Conservation (phyloP, 768 basidiomycete species). For the Dacryopinax primogenitus region DNA sequence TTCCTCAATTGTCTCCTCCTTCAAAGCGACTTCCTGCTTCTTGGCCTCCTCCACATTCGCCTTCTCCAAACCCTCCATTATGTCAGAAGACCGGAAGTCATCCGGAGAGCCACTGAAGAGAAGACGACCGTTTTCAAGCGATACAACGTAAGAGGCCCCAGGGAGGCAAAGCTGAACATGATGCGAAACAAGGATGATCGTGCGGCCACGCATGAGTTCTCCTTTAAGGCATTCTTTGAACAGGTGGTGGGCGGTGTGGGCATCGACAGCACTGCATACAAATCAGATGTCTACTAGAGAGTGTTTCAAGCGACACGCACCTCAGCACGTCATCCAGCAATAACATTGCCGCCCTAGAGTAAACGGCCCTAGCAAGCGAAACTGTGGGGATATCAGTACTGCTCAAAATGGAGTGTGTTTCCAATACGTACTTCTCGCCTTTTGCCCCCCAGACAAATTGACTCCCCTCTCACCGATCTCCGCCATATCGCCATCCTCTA, state of each 20-base stretch:
- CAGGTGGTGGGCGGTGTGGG: slow-evolving; percentile 70
- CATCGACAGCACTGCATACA: slow-evolving; percentile 50
- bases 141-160: slow-evolving; percentile 68
- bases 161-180: slow-evolving; percentile 80
- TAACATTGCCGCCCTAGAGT: slow-evolving; percentile 70
- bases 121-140: slow-evolving; percentile 69
- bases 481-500: slow-evolving; percentile 78
- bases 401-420: background rate
- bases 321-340: slow-evolving; percentile 69
- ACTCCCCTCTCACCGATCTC: slow-evolving; percentile 83
- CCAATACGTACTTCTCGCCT: slow-evolving; percentile 9
- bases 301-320: background rate
- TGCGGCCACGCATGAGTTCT: slow-evolving; percentile 62
- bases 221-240: slow-evolving; percentile 68
- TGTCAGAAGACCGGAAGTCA: slow-evolving; percentile 51
- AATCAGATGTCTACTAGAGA: background rate
- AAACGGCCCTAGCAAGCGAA: slow-evolving; percentile 72
- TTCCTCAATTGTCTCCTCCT: slow-evolving; percentile 29
- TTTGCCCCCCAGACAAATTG: slow-evolving; percentile 22
- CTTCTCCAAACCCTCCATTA: slow-evolving; percentile 55
- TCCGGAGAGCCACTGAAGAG: slow-evolving; percentile 56
- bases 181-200: slow-evolving; percentile 83
- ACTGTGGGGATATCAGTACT: slow-evolving; percentile 29
- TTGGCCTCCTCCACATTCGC: slow-evolving; percentile 26
- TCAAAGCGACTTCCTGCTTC: slow-evolving; percentile 30